phyloP scores from a whole-genome alignment of 306 rosid species.

The Cucumis hystrix region DNA sequence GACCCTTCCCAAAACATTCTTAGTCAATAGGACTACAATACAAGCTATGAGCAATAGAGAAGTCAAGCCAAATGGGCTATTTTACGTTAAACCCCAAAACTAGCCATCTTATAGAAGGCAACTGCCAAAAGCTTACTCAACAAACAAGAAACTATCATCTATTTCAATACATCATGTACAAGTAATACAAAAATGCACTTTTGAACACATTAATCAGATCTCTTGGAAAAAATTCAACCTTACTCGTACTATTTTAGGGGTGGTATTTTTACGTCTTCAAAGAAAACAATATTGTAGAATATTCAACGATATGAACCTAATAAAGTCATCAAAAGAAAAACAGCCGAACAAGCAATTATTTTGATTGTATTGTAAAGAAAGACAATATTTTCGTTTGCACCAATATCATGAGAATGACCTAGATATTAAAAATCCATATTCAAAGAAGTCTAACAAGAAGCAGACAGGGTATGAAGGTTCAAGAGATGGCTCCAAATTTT shows the following conservation, averaged over 20 bases:
- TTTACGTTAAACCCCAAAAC: neutral
- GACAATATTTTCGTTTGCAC: neutral
- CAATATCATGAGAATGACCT: neutral
- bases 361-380: neutral
- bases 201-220: neutral
- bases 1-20: neutral
- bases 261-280: neutral
- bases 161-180: neutral
- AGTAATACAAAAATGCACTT: neutral
- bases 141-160: neutral
- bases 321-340: neutral
- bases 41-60: neutral
- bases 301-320: neutral
- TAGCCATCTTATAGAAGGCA: neutral
- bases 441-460: neutral
- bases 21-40: neutral
- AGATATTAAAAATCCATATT: neutral
- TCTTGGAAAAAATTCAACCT: neutral
- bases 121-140: neutral
- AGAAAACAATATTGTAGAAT: neutral
- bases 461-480: neutral
- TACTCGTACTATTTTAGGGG: neutral
- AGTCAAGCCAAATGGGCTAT: neutral
- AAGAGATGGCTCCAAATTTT: neutral
- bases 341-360: neutral